These are phyloP conservation scores for Galerina sulciceps DNA, from an alignment of 768 basidiomycete species.

Conservation along the genomic window DNA sequence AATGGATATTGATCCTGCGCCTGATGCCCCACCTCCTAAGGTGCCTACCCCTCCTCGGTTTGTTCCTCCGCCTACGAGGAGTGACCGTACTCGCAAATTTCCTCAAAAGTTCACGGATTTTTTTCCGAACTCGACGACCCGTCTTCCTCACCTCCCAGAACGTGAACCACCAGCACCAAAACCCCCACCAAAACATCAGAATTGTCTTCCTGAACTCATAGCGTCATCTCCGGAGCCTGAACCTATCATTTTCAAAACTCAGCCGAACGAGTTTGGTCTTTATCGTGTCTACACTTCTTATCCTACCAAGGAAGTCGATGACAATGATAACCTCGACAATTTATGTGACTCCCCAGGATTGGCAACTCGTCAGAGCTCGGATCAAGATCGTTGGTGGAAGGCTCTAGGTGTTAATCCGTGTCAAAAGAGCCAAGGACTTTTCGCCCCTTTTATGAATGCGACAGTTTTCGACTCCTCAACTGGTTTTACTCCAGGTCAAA, in stretches of 20 bases:
- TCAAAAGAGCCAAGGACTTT: neutral
- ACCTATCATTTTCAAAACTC: constrained; percentile 13
- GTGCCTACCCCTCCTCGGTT: neutral
- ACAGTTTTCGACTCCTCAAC: constrained; percentile 23
- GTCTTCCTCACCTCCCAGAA: constrained; percentile 14
- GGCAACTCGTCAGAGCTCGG: neutral
- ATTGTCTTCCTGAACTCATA: neutral
- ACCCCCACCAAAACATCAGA: neutral
- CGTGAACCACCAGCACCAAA: neutral
- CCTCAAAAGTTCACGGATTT: constrained; percentile 4
- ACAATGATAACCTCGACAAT: constrained; percentile 17
- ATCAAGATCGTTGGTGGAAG: neutral
- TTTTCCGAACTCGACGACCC: constrained; percentile 10
- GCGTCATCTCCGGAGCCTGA: neutral
- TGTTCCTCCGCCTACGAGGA: neutral
- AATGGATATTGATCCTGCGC: constrained; percentile 20
- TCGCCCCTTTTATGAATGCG: constrained; percentile 26
- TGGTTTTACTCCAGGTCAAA: constrained; percentile 23
- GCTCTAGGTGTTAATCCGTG: neutral
- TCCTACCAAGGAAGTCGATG: constrained; percentile 22
- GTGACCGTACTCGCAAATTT: neutral
- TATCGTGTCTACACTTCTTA: constrained; percentile 23
- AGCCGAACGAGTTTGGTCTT: constrained; percentile 22
- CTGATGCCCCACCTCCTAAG: too few species aligned
- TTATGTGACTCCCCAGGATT: constrained; percentile 14